Base-by-base conservation (phyloP, 2,329 filamentous ascomycete genomes). In the Epichloe sylvatica region DNA sequence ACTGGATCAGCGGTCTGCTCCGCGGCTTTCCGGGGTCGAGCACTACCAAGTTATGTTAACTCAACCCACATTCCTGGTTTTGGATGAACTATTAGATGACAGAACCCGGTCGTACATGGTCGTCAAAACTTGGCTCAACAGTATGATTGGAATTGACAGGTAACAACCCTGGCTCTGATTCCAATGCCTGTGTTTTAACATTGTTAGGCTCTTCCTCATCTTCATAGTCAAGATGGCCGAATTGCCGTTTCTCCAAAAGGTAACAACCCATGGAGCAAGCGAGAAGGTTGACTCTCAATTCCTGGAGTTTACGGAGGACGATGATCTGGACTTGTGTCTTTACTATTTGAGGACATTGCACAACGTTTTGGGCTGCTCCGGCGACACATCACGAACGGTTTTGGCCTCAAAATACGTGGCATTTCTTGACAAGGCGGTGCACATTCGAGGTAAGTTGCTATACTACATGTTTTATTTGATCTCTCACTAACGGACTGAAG, bases 41-140 rank as follows among this genome's bases (percentile, higher is more conserved):
- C 72, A 83, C 54, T 86, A 82, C 60, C 78, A 86, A 56, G 69
- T 83, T 5, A 83, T 95, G 70, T 73, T 97, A 39, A 83, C 83
- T 5, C 79, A 88, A 46, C 91, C 91, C 1, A 66, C 95, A 17
- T 84, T 96, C 54, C 68, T 94, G 11, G 75, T 94, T 54, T 71
- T 97, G 25, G 91, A 97, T 64, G 76, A 83, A 1, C 70, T 97
- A 1, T 67, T 78, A 17, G 83, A 90, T 51, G 81, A 87, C 52
- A 75, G 78, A 19, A 83, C 81, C 2, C 85, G 90, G 57, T 70
- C 84, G 13, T 87, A 83, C 53, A 83, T 88, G 66, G 83, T 84
- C 25, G 80, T 87, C 38, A 84, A 83, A 57, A 81, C 78, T 45
- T 96, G 91, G 90, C 72, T 97, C 3, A 83, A 85, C 57, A 81